Conservation (phyloP, 208 protist genomes). For the Trypanosoma mega region DNA sequence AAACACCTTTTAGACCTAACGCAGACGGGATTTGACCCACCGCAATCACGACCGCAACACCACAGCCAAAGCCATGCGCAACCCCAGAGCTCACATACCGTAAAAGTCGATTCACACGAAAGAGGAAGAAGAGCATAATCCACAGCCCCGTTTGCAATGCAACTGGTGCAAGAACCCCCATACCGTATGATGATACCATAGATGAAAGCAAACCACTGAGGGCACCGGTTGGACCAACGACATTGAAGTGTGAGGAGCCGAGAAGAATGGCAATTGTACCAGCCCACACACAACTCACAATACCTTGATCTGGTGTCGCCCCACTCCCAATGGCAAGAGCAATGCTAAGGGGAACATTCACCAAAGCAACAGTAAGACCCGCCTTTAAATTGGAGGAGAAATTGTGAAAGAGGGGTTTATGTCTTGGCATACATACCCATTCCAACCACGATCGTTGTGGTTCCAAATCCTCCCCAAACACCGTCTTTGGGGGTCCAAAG, state of each 20-base stretch:
- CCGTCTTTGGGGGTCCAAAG: slow-evolving; percentile 28
- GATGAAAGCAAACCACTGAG: slow-evolving; percentile 29
- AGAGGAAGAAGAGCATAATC: slow-evolving; percentile 30
- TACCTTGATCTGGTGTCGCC: slow-evolving; percentile 25
- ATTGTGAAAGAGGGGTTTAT: slow-evolving; percentile 28
- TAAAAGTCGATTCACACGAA: slow-evolving; percentile 27
- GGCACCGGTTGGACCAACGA: slow-evolving; percentile 32
- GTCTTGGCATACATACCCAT: slow-evolving; percentile 31
- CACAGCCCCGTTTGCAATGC: slow-evolving; percentile 28
- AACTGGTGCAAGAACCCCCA: slow-evolving; percentile 18
- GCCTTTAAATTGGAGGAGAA: slow-evolving; percentile 21
- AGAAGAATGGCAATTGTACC: slow-evolving; percentile 16
- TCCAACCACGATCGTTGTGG: slow-evolving; percentile 30
- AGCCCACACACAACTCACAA: slow-evolving; percentile 36
- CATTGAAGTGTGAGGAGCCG: slow-evolving; percentile 36
- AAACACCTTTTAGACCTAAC: slow-evolving; percentile 20
- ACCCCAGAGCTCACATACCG: slow-evolving; percentile 35
- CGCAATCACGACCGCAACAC: slow-evolving; percentile 33
- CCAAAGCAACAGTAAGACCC: slow-evolving; percentile 27
- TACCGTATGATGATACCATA: slow-evolving; percentile 23
- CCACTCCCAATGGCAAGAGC: slow-evolving; percentile 34
- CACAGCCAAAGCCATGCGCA: slow-evolving; percentile 30
- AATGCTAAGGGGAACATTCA: slow-evolving; percentile 35
- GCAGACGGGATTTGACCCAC: slow-evolving; percentile 33
- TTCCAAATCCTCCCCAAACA: slow-evolving; percentile 24